Evolutionary conservation across 2,329 filamentous ascomycete species (phyloP), one percentile per base, ranked within the genome.

Genomic region (Gaeumannomyces tritici): DNA sequence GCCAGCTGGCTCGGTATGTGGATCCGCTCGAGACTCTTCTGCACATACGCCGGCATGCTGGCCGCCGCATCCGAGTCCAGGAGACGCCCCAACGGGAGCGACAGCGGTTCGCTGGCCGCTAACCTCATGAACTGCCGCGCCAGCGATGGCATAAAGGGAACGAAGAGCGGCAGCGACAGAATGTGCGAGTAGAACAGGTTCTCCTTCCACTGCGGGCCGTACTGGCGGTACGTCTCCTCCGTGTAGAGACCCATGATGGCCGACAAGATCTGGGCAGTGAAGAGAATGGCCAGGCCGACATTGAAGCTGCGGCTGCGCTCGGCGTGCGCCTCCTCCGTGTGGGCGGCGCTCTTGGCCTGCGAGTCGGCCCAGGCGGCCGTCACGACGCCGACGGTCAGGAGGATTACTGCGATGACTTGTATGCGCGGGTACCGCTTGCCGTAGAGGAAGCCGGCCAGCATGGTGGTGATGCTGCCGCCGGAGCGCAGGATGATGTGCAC

Each of bases 401-500:
- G 79, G 9, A 89, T 76, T 29, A 99, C 95, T 28, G 92, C 90
- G 27, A 90, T 74, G 9, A 96, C 80, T 72, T 99, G 95, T 60
- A 91, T 81, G 28, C 81, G 81, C 6, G 90, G 89, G 72, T 96
- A 98, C 67, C 82, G 83, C 77, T 93, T 96, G 55, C 93, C 93
- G 70, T 89, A 92, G 18, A 96, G 68, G 70, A 88, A 92, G 3
- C 95, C 95, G n/a, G 93, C 91, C 21, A 88, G 76, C 85, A 99
- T 96, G 11, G 95, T 98, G 5, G 93, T 96, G 65, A 98, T 96
- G 69, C 93, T 96, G 21, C 95, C 95, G 60, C 93, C 96, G 59
- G 93, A 97, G 61, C 95, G 86, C 33, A 99, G 80, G 67, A 99
- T 98, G 69, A 99, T 99, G 72, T 99, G 95, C 59, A 99, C 87